A percentile compares a stretch with the other conserved stretches of the same genome.
These are phyloP conservation scores for Neurospora sp. DNA, from an alignment of 495 filamentous ascomycete species.

Conservation along the genomic window DNA sequence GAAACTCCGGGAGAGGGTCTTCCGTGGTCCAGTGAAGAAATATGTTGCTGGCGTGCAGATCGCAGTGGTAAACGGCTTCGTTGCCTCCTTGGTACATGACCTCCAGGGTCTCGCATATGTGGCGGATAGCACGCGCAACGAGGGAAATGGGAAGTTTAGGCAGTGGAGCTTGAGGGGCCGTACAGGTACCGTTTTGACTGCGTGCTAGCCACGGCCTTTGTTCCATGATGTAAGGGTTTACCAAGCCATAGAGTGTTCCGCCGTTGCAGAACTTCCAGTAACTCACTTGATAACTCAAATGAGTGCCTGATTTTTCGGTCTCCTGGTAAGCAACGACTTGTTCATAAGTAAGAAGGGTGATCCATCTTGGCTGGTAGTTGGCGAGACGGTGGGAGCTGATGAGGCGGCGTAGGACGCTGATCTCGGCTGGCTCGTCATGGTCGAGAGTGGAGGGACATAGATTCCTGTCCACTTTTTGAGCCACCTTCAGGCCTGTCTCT, in stretches of 20 bases:
- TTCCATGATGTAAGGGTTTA: background rate
- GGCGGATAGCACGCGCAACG: background rate
- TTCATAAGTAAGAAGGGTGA: background rate
- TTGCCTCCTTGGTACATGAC: slow-evolving; percentile 7
- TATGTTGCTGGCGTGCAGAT: slow-evolving; percentile 4
- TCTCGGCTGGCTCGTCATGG: background rate
- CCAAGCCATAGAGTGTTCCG: background rate
- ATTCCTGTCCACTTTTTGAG: slow-evolving; percentile 3
- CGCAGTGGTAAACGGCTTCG: slow-evolving; percentile 5
- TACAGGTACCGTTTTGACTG: background rate
- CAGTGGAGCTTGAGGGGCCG: background rate
- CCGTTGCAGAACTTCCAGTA: slow-evolving; percentile 9
- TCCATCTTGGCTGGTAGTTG: background rate
- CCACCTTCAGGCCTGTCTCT: background rate
- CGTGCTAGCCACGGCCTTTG: background rate
- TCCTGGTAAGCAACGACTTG: background rate
- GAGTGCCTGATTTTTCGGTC: background rate
- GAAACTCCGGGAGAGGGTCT: slow-evolving; percentile 1
- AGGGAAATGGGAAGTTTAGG: slow-evolving; percentile 1
- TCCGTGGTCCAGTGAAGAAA: background rate
- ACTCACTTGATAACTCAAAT: background rate
- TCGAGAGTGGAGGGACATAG: background rate
- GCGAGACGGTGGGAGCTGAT: background rate
- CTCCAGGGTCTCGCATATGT: slow-evolving; percentile 7
- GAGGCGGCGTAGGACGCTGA: slow-evolving; percentile 2